Evolutionary conservation across 331 rosid genomes (phyloP).

Genomic region (Phaseolus coccineus): DNA sequence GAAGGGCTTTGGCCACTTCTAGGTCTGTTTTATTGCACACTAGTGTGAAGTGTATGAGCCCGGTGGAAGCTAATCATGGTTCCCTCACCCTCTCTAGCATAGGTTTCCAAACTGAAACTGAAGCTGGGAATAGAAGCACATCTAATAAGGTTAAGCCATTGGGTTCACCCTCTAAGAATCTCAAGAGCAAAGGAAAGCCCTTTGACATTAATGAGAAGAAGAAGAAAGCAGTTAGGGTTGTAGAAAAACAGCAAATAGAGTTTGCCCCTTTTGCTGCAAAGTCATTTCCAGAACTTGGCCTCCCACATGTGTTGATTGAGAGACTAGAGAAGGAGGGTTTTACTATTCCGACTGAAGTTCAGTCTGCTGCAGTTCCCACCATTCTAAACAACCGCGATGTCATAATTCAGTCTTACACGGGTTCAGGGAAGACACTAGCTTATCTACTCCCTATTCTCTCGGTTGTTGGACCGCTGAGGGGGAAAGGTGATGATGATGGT

Average conservation of each 20-base stretch:
- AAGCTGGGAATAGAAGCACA: conserved; percentile 46
- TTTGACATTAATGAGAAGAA: conserved; percentile 51
- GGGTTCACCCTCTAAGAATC: conserved; percentile 48
- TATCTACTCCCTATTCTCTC: conserved; percentile 87
- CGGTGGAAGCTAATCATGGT: conserved; percentile 47
- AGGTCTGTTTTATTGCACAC: conserved; percentile 63
- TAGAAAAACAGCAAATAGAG: conserved; percentile 53
- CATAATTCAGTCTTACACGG: conserved; percentile 95
- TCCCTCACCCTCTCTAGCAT: conserved; percentile 68
- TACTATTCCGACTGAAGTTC: conserved; percentile 83
- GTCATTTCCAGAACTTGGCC: conserved; percentile 87
- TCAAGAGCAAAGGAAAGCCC: conserved; percentile 57
- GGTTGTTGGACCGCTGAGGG: conserved; percentile 70
- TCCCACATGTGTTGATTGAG: conserved; percentile 66
- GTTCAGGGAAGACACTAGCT: conserved; percentile 93
- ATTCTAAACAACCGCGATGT: conserved; percentile 75
- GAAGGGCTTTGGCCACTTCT: conserved; percentile 57
- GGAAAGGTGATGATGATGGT: conserved; percentile 31
- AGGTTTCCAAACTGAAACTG: conserved; percentile 54
- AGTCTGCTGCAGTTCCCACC: conserved; percentile 84
- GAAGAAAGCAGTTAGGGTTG: conserved; percentile 48
- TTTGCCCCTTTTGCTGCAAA: conserved; percentile 71
- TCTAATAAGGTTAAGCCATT: conserved; percentile 48
- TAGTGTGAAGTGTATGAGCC: conserved; percentile 51
- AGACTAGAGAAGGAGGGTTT: conserved; percentile 83